Conservation (phyloP, 1,139 yeast species). For the Blastobotrys capitulatus region DNA sequence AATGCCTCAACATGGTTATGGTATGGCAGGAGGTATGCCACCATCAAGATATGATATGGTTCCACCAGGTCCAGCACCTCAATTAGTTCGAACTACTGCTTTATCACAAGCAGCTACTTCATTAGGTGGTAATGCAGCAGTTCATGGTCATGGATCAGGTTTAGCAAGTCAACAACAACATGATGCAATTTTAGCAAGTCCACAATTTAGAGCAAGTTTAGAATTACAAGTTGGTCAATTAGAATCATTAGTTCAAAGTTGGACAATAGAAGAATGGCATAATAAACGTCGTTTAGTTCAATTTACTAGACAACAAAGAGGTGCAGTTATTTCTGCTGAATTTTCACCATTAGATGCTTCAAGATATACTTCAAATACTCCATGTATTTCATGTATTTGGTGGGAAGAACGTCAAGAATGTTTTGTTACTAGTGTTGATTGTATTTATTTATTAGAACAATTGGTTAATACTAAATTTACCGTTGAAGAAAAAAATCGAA, state of each 20-base stretch:
- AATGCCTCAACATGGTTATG: slow-evolving; percentile 2
- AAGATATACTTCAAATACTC: slow-evolving; percentile 29
- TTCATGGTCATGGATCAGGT: slow-evolving; percentile 8
- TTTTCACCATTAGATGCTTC: slow-evolving; percentile 32
- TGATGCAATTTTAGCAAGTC: slow-evolving; percentile 15
- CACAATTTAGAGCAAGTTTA: slow-evolving; percentile 27
- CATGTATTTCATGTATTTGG: slow-evolving; percentile 52
- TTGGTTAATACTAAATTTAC: slow-evolving; percentile 53
- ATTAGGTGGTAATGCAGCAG: slow-evolving; percentile 21
- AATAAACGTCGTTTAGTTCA: slow-evolving; percentile 33
- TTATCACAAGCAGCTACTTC: slow-evolving; percentile 28
- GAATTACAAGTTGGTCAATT: slow-evolving; percentile 33
- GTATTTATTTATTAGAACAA: slow-evolving; percentile 53
- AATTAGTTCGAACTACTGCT: slow-evolving; percentile 28
- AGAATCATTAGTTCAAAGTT: slow-evolving; percentile 30
- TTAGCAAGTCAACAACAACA: slow-evolving; percentile 9
- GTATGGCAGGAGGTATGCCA: slow-evolving; percentile 1
- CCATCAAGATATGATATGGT: slow-evolving; percentile 5
- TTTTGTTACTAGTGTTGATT: slow-evolving; percentile 63
- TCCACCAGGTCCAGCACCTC: slow-evolving; percentile 19
- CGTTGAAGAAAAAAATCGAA: slow-evolving; percentile 66
- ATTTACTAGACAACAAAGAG: slow-evolving; percentile 34
- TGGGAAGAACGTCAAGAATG: slow-evolving; percentile 50
- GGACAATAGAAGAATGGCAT: slow-evolving; percentile 33
- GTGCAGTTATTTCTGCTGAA: slow-evolving; percentile 31